These are phyloP conservation scores for Xanthoconium purpureum DNA, from an alignment of 768 basidiomycete species.

Conservation along the genomic window DNA sequence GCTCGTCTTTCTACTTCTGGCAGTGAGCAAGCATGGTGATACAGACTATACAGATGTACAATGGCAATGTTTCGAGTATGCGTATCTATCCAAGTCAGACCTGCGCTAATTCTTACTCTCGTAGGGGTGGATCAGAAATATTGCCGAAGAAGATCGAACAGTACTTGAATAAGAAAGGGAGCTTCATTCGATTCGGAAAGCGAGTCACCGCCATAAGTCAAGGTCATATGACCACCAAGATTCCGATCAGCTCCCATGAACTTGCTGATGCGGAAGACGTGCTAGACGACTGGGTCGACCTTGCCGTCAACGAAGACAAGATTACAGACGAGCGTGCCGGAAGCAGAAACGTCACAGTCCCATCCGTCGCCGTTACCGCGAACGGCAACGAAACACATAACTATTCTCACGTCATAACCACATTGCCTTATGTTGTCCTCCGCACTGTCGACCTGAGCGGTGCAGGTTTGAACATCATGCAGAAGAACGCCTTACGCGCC, in stretches of 20 bases:
- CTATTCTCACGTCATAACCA: constrained; percentile 11
- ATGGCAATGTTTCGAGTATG: constrained; percentile 13
- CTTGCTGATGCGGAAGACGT: background rate
- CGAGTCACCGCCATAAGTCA: constrained; percentile 4
- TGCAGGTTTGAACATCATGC: constrained; percentile 5
- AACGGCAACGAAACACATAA: constrained; percentile 3
- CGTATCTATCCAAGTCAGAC: background rate
- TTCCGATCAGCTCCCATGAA: background rate
- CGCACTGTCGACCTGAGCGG: constrained; percentile 1
- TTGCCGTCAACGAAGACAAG: background rate
- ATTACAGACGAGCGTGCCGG: background rate
- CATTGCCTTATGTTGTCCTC: constrained; percentile 6
- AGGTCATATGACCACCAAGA: background rate
- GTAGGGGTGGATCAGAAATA: constrained; percentile 3
- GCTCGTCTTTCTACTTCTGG: background rate
- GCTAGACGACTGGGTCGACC: background rate
- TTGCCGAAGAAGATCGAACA: constrained; percentile 2
- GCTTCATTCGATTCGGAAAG: background rate
- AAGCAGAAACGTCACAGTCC: background rate
- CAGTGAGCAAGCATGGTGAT: background rate
- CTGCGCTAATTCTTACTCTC: background rate
- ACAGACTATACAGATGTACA: background rate
- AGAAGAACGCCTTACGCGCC: constrained; percentile 3
- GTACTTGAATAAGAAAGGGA: background rate
- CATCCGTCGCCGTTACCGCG: constrained; percentile 8